phyloP scores from a whole-genome alignment of 2,329 filamentous ascomycete species.

The Trichoderma simmonsii region DNA sequence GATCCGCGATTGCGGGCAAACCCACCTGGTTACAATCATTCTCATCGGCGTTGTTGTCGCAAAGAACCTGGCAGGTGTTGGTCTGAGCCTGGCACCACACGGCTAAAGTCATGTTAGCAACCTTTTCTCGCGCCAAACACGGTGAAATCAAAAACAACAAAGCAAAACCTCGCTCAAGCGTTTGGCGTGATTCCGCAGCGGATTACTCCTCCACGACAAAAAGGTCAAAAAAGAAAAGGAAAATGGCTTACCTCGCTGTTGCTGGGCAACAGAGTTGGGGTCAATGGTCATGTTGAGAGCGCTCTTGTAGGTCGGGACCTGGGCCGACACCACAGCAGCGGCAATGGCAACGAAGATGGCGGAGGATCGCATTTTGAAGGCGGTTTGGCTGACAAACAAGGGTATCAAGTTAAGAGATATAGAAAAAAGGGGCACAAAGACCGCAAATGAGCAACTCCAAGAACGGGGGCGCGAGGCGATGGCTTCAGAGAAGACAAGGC shows the following conservation, averaged over 20 bases:
- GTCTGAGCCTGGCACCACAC: constrained; percentile 51
- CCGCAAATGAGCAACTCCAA: constrained; percentile 7
- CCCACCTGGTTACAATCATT: constrained; percentile 50
- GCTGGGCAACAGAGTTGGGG: constrained; percentile 33
- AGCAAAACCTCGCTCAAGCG: not conserved
- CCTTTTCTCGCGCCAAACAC: not conserved
- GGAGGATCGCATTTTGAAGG: constrained; percentile 41
- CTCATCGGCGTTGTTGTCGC: constrained; percentile 34
- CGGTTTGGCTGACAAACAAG: constrained; percentile 16
- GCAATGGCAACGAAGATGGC: constrained; percentile 44
- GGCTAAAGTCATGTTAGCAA: constrained; percentile 33
- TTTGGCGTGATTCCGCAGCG: not conserved
- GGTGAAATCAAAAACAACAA: not conserved
- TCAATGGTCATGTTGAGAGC: constrained; percentile 43
- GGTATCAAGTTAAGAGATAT: constrained; percentile 7
- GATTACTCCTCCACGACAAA: not conserved
- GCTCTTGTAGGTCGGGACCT: constrained; percentile 44
- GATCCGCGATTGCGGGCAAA: constrained; percentile 15
- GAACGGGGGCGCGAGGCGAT: not conserved
- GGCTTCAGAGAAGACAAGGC: constrained; percentile 11
- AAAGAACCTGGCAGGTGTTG: constrained; percentile 50
- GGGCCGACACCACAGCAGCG: constrained; percentile 41
- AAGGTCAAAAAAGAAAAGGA: constrained; percentile 1
- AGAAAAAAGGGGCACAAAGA: constrained; percentile 7
- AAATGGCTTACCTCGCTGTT: constrained; percentile 39